Evolutionary conservation across 2,329 filamentous ascomycete species (phyloP).

Genomic region (Pyricularia grisea): DNA sequence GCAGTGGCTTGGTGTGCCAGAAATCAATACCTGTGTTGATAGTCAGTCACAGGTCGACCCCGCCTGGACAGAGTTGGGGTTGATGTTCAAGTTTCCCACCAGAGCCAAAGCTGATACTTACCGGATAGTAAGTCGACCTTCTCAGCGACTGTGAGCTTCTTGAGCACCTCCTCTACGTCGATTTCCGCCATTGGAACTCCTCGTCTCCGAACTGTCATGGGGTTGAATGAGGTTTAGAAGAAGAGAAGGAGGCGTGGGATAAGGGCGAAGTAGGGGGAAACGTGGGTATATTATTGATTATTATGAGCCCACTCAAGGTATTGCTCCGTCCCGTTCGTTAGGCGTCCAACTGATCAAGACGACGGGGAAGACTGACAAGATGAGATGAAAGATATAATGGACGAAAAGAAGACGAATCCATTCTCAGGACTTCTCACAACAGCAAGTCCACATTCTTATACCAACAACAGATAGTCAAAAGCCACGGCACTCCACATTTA

Average conservation of each 20-base stretch:
- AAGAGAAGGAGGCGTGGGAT: neutral
- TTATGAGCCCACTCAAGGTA: neutral
- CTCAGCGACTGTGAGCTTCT: slow-evolving; percentile 41
- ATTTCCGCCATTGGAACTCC: slow-evolving; percentile 34
- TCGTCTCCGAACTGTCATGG: neutral
- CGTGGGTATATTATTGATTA: neutral
- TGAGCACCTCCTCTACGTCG: slow-evolving; percentile 42
- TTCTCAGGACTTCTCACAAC: neutral
- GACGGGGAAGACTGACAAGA: neutral
- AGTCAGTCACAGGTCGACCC: slow-evolving; percentile 1
- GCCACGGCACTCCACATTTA: neutral
- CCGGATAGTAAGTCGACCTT: slow-evolving; percentile 45
- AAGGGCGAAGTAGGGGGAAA: neutral
- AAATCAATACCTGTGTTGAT: slow-evolving; percentile 50
- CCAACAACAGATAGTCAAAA: neutral
- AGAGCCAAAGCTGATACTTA: slow-evolving; percentile 13
- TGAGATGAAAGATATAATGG: neutral
- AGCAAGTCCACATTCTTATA: neutral
- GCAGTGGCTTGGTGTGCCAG: slow-evolving; percentile 57
- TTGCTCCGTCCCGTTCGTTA: neutral
- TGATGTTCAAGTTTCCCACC: neutral
- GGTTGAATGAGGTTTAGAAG: neutral
- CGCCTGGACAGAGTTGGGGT: neutral
- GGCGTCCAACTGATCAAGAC: neutral
- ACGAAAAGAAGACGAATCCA: neutral